Evolutionary conservation across 805 yeast species (phyloP), one percentile per base, ranked within the genome.

Genomic region (Schwanniomyces sp.): DNA sequence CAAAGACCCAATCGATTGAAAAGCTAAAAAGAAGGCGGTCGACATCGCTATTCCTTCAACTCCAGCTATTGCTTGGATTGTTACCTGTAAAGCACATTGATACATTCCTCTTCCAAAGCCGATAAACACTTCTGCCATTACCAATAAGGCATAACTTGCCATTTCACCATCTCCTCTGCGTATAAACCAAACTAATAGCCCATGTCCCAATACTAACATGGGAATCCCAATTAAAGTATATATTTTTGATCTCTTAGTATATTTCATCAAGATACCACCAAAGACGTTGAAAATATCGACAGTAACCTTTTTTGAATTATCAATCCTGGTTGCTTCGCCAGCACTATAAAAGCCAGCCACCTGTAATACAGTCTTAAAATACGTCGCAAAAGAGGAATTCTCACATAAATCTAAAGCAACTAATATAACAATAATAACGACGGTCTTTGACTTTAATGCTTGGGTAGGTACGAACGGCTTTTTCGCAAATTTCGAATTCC

Each of bases 251-350:
- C 55, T 51, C 40, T 57, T 62, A 40, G 61, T 60, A 50, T 57
- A 62, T 50, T 61, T 62, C 67, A 63, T 62, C 7, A 45, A 43
- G 14, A 58, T n/a, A 47, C 69, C 67, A 34, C 48, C 47, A 3
- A 61, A 39, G n/a, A 64, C 54, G 16, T 61, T 52, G 16, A 59
- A 58, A 34, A 63, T 55, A 34, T 64, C 61, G 26, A 58, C 24
- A 12, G 59, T 51, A 36, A 51, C 62, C 48, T 61, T 64, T 50
- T 63, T 63, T 38, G 70, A 54, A 25, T 55, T 49, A 53, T 64
- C 63, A 40, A 66, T 54, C 55, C 68, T 62, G 12, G 41, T 47
- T 21, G 67, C 64, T 43, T 58, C 53, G 25, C 67, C 67, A 18
- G 41, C 43, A 14, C 43, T 37, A 27, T 24, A 21, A 42, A 41